phyloP scores from a whole-genome alignment of 345 rosid genomes.

The Cardiospermum halicacabum region DNA sequence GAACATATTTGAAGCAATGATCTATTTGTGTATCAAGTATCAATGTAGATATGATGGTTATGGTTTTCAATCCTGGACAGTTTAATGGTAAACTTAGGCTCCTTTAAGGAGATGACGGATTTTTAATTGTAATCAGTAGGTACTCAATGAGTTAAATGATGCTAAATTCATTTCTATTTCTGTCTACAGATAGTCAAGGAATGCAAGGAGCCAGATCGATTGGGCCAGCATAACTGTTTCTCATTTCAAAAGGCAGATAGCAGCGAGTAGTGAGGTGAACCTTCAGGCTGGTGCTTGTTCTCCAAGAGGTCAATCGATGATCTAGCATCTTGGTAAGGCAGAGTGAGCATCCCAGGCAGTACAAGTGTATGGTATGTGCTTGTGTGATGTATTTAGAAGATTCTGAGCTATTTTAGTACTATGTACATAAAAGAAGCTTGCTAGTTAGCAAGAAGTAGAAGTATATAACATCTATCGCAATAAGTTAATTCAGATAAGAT shows the following conservation, averaged over 20 bases:
- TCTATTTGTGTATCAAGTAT: neutral
- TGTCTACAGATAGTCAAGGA: conserved; percentile 35
- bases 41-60: neutral
- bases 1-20: neutral
- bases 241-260: conserved; percentile 25
- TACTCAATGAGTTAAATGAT: neutral
- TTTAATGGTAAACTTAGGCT: neutral
- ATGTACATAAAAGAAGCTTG: conserved; percentile 32
- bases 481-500: conserved; percentile 5
- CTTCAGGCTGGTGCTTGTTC: neutral
- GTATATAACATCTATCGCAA: conserved; percentile 26
- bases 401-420: neutral
- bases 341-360: conserved; percentile 41
- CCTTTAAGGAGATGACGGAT: neutral
- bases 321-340: neutral
- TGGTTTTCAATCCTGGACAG: neutral
- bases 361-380: conserved; percentile 25
- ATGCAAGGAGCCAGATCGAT: conserved; percentile 41
- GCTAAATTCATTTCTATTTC: conserved; percentile 9
- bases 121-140: neutral
- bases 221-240: conserved; percentile 25
- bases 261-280: neutral
- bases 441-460: conserved; percentile 20
- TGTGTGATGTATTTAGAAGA: conserved; percentile 31
- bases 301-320: neutral